These are phyloP conservation scores for Aspergillus sclerotioniger DNA, from an alignment of 495 filamentous ascomycete species.

Conservation along the genomic window DNA sequence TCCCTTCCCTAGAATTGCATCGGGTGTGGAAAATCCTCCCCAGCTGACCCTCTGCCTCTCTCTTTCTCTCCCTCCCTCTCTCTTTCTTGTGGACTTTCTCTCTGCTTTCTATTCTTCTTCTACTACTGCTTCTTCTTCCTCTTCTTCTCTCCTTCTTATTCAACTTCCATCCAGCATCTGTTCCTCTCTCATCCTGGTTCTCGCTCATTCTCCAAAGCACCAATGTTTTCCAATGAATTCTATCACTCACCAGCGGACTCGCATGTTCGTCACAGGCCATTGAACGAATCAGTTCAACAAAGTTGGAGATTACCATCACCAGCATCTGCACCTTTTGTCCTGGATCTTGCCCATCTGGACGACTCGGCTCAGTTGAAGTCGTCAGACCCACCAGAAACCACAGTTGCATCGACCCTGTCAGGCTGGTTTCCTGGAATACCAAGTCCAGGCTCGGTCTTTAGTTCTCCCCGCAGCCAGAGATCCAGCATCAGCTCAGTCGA, in stretches of 20 bases:
- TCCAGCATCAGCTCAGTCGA: background rate
- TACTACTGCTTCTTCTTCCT: background rate
- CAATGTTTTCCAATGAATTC: constrained; percentile 6
- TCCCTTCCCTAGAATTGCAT: too few relatives aligned
- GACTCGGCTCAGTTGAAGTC: background rate
- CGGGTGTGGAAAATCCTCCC: too few relatives aligned
- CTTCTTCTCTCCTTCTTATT: constrained; percentile 1
- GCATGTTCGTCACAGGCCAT: constrained; percentile 1
- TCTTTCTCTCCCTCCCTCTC: background rate
- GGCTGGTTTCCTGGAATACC: background rate
- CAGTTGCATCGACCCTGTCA: background rate
- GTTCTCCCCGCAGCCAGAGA: background rate
- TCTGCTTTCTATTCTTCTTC: background rate
- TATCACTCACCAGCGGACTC: constrained; percentile 4
- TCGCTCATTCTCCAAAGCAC: background rate
- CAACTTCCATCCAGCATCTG: background rate
- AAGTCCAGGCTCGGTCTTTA: background rate
- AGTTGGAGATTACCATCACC: background rate
- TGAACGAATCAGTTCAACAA: background rate
- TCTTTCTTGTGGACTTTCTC: background rate
- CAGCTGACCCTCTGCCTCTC: background rate
- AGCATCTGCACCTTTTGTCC: background rate
- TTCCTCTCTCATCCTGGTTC: background rate
- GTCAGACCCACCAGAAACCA: background rate
- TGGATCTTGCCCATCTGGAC: background rate